These are phyloP conservation scores for Centella asiatica DNA, from an alignment of 129 eudicot genomes.

Conservation along the genomic window DNA sequence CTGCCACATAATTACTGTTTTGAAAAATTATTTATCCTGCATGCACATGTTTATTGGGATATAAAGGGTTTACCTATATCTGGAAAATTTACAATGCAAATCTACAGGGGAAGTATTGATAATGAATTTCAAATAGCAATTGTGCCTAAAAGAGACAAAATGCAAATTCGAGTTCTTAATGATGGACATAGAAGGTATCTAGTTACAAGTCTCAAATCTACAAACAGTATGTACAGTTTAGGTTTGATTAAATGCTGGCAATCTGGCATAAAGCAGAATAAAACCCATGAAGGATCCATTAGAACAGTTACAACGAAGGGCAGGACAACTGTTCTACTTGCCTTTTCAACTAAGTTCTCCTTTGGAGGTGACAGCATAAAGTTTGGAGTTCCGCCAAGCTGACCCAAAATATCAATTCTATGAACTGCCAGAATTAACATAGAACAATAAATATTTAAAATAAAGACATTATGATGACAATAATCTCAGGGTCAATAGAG, in stretches of 20 bases:
- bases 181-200: neutral
- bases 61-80: no score
- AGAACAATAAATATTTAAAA: neutral
- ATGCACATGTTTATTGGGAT: no score
- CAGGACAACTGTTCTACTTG: slow-evolving; percentile 16
- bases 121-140: neutral
- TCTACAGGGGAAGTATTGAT: neutral
- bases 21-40: slow-evolving; percentile 3
- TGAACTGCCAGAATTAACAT: slow-evolving; percentile 25
- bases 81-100: neutral
- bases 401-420: slow-evolving; percentile 24
- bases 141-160: neutral
- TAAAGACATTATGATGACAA: no score
- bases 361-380: slow-evolving; percentile 48
- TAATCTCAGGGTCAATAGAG: no score
- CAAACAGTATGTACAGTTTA: neutral
- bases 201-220: neutral
- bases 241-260: no score
- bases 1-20: neutral
- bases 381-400: slow-evolving; percentile 31
- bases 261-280: neutral
- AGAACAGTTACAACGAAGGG: neutral
- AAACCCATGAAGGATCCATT: neutral
- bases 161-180: neutral
- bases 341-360: slow-evolving; percentile 59